Base-by-base conservation (phyloP, 371 early-diverging fungal genomes). In the Rhizopus delemar region DNA sequence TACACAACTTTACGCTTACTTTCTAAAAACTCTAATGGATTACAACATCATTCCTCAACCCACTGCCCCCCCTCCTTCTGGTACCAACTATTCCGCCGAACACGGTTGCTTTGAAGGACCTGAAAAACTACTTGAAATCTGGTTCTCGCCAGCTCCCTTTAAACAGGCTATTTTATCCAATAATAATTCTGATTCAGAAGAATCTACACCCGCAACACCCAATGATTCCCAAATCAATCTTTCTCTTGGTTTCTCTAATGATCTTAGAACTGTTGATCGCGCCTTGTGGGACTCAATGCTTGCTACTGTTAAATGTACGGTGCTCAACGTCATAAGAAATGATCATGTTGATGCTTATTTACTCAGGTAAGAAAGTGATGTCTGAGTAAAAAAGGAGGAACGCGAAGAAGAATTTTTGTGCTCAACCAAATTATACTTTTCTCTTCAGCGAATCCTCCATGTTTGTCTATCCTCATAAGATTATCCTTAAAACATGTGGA, bases 401-500 rank as follows among this genome's bases (percentile, higher is more conserved):
- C 5, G 15, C 43, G 43, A 11, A 13, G 43, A 22, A 22, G 22
- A 22, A 22, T 43, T 43, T 43, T 5, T 13, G 11, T 43, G 11
- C 5, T 43, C 5, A 13, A 43, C 43, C n/a, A 43, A 43, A 43
- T 43, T 5, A 11, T 48, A 41, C 53, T 62, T 57, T 63, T 68
- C 46, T 11, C n/a, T 48, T 22, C 55, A 86, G 91, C 69, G 98
- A 97, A 81, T 93, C 94, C 31, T 95, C 96, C 54, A 88, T 97
- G 89, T 97, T 97, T 79, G 94, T 97, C 41, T 96, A 94, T 71
- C 88, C 90, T 28, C 91, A 95, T 84, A 93, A 93, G 62, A 65
- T 97, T 43, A 93, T 97, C 53, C 78, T 97, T 60, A 97, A 97
- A 78, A 97, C 98, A 6, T 97, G 98, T 77, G 98, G 98, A 29